phyloP scores from a whole-genome alignment of 2,329 filamentous ascomycete genomes.

The Aspergillus aculeatinus region DNA sequence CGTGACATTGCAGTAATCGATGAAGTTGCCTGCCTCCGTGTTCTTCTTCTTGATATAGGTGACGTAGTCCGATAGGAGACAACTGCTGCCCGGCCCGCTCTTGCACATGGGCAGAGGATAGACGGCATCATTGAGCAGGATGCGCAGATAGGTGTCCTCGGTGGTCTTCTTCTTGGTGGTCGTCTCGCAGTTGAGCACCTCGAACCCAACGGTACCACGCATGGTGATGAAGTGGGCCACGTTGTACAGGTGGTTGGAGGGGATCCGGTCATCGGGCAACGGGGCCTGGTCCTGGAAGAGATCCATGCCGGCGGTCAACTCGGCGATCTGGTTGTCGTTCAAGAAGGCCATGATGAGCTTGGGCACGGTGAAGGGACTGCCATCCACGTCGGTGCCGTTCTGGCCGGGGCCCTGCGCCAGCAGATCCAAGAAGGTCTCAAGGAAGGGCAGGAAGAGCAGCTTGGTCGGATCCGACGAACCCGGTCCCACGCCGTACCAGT shows the following conservation, averaged over 20 bases:
- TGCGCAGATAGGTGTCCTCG: constrained; percentile 50
- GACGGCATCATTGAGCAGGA: constrained; percentile 62
- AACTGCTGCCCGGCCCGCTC: constrained; percentile 56
- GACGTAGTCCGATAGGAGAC: constrained; percentile 49
- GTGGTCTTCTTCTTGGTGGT: constrained; percentile 10
- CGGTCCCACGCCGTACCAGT: constrained; percentile 62
- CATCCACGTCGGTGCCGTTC: constrained; percentile 48
- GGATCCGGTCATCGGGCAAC: constrained; percentile 50
- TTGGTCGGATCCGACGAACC: constrained; percentile 27
- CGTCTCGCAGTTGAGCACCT: constrained; percentile 56
- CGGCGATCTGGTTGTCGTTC: constrained; percentile 66
- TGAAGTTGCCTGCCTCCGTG: constrained; percentile 52
- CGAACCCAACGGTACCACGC: constrained; percentile 65
- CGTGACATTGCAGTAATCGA: constrained; percentile 22
- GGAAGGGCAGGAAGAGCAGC: constrained; percentile 45
- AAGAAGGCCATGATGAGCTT: constrained; percentile 62
- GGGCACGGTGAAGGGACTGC: constrained; percentile 48
- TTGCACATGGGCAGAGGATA: constrained; percentile 59
- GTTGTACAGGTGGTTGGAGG: constrained; percentile 51
- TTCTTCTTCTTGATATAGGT: constrained; percentile 49
- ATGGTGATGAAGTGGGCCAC: constrained; percentile 55
- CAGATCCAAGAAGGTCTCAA: constrained; percentile 54
- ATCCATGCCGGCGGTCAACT: constrained; percentile 60
- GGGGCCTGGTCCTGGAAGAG: constrained; percentile 59
- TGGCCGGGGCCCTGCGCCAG: constrained; percentile 50